Base-by-base conservation (phyloP, 495 filamentous ascomycete genomes). In the Penicillium maclennaniae region DNA sequence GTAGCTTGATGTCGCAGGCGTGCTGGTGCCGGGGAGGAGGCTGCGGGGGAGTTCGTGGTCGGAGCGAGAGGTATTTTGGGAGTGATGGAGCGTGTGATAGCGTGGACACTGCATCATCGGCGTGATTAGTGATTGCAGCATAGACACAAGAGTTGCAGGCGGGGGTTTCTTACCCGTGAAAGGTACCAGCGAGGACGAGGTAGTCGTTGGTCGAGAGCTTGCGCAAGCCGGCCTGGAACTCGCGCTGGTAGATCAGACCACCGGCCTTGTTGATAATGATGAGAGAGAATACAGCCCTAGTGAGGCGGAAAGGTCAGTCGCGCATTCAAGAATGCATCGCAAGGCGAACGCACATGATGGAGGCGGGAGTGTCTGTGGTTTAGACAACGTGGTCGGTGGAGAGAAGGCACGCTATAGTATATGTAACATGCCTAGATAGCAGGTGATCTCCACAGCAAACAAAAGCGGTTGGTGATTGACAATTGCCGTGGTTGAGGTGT, bases 251-350 rank as follows among this genome's bases (percentile, higher is more conserved):
- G 69, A 97, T 87, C 52, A 98, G 79, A 53, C 93, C 93, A 39
- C 93, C 93, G 45, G 93, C 91, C 78, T 97, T 97, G 77, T 96
- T 97, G 75, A 98, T 96, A 60, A 98, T 88, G 57, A 97, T 88
- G 51, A 98, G 84, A 46, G 89, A 85, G 73, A 92, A 91, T 64
- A 98, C 87, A 49, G 89, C 86, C 93, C 92, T 96, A 46, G n/a
- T 17, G 16, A 39, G 25, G 8, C 10, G 16, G 16, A 20, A 20
- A 45, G 16, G 51, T 67, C 46, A 64, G 61, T 45, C 28, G 51
- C 49, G 46, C 44, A 31, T 43, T 45, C 15, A 27, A 9, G 27
- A 9, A 51, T 34, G 20, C 37, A 51, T 36, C n/a, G 28, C 38
- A 17, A 34, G 23, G 26, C 10, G 37, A 42, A 50, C 60, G 48